phyloP scores from a whole-genome alignment of 2,329 filamentous ascomycete species.

The Didymella glomerata region DNA sequence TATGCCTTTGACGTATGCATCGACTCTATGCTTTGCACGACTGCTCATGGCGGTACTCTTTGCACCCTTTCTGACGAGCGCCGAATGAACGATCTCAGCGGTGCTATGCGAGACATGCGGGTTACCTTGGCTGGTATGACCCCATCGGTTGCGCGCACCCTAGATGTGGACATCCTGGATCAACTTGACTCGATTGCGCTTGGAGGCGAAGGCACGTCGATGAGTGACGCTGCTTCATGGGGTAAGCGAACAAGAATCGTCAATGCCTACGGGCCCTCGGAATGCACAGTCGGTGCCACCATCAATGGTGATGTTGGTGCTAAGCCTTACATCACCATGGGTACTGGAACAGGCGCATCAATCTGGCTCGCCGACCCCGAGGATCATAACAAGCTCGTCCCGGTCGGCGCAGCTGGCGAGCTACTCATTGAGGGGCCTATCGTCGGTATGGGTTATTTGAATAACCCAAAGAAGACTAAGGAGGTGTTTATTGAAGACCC shows the following conservation, averaged over 20 bases:
- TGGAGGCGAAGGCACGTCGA: slow-evolving; percentile 50
- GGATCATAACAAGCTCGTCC: slow-evolving; percentile 49
- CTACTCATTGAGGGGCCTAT: slow-evolving; percentile 68
- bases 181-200: slow-evolving; percentile 56
- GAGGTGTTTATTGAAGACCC: slow-evolving; percentile 60
- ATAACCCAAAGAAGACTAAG: slow-evolving; percentile 48
- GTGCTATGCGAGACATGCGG: slow-evolving; percentile 48
- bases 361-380: slow-evolving; percentile 55
- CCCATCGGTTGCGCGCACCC: slow-evolving; percentile 49
- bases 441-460: slow-evolving; percentile 51
- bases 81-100: slow-evolving; percentile 58
- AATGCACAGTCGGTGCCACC: slow-evolving; percentile 48
- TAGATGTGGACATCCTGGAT: slow-evolving; percentile 50
- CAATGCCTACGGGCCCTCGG: slow-evolving; percentile 50
- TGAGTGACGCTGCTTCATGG: slow-evolving; percentile 56
- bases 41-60: slow-evolving; percentile 45
- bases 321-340: slow-evolving; percentile 50
- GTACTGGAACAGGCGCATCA: slow-evolving; percentile 44
- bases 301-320: slow-evolving; percentile 42
- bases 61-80: slow-evolving; percentile 56
- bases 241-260: slow-evolving; percentile 46
- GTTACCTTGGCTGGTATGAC: slow-evolving; percentile 50
- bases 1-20: slow-evolving; percentile 52
- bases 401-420: slow-evolving; percentile 57
- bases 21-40: slow-evolving; percentile 49